phyloP scores from a whole-genome alignment of 140 eudicot genomes.

The Oenanthe javanica region DNA sequence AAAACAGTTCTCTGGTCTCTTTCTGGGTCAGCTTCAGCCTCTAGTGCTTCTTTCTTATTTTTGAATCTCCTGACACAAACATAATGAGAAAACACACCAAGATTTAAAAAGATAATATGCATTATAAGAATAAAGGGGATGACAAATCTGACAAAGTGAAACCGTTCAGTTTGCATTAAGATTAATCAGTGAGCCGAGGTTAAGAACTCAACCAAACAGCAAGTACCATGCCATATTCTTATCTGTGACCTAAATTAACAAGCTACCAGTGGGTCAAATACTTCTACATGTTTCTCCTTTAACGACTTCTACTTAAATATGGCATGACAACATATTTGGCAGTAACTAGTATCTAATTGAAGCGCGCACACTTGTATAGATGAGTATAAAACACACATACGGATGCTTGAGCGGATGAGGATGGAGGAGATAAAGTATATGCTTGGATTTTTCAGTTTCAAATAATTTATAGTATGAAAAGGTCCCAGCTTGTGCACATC shows the following conservation, averaged over 20 bases:
- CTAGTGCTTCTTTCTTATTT: conserved; percentile 72
- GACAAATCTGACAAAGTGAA: background rate
- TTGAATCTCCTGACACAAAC: conserved; percentile 66
- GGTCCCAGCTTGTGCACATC: background rate
- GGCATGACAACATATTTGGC: background rate
- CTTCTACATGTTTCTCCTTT: background rate
- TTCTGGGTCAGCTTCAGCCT: conserved; percentile 99
- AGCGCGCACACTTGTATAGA: background rate
- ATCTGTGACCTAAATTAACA: background rate
- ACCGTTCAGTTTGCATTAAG: background rate
- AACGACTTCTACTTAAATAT: background rate
- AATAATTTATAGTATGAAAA: background rate
- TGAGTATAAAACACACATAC: too few species aligned
- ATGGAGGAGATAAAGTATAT: background rate
- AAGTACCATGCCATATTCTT: background rate
- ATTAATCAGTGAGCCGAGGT: background rate
- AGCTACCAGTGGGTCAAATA: background rate
- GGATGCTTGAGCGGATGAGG: background rate
- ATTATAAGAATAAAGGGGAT: background rate
- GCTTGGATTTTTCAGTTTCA: background rate
- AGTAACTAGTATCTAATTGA: background rate
- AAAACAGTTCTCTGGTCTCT: conserved; percentile 97
- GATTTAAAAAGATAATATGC: conserved; percentile 14
- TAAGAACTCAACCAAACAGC: background rate
- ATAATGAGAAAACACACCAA: conserved; percentile 37